Evolutionary conservation across 1,284 basidiomycete genomes (phyloP), one percentile per base, ranked within the genome.

Genomic region (Hymenochaete sp.): DNA sequence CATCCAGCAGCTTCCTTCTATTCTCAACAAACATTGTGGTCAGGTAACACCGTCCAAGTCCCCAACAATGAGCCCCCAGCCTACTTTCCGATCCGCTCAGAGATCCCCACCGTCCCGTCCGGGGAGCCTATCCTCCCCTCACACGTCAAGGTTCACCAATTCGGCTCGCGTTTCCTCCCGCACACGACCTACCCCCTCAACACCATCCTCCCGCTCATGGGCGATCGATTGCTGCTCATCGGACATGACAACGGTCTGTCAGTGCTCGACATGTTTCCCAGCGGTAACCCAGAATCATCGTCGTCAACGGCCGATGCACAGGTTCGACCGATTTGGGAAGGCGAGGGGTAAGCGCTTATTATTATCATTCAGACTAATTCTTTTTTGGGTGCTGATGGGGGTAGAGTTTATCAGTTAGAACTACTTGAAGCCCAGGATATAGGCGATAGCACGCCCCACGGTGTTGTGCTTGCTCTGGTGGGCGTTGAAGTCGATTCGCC

Each of bases 101-200:
- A 48, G 14, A 38, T 44, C 13, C 41, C 43, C 8, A 36, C 42
- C 16, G 10, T 14, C 14, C 62, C 63, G 43, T 61, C 71, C 22
- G 73, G 71, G 46, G 69, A 78, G 52, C 57, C 60, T 11, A 60
- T 82, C 10, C 58, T 61, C 11, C 81, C 82, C 0, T 75, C 73
- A 1, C 82, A 78, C 56, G 62, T 86, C 19, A 72, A 72, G 54
- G 59, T 87, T 42, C 79, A 79, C 55, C 73, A 83, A 38, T 87
- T 89, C 58, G 85, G 85, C 21, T 88, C 85, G 10, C 75, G 84
- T 14, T 89, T 89, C 58, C 65, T 89, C 28, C 84, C 86, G n/a
- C 86, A 89, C 54, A 65, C 83, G 13, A 79, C 73, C 2, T 69
- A 71, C 0, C 82, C 72, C 19, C 87, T 89, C 51, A 75, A 77